Evolutionary conservation across 2,329 filamentous ascomycete genomes (phyloP).

Genomic region (Xylariaceae sp.): DNA sequence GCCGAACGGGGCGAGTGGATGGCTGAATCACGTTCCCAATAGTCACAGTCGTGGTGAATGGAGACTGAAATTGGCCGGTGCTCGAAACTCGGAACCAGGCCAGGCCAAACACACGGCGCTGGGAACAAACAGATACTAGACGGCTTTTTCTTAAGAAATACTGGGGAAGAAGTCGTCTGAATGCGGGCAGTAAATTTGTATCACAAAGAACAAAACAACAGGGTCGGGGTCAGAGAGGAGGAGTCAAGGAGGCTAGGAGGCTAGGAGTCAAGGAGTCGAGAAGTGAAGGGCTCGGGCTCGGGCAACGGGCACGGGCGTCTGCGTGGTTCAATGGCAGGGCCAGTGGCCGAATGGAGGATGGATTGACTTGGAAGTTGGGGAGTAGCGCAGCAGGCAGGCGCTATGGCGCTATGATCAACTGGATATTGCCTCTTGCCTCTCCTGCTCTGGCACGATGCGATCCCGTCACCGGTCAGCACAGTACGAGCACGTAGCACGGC

Average conservation of each 20-base stretch:
- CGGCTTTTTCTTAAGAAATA: conserved; percentile 7
- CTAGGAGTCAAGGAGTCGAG: no score
- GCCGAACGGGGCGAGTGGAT: conserved; percentile 16
- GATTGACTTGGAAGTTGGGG: neutral
- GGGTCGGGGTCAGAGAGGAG: no score
- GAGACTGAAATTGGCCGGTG: conserved; percentile 6
- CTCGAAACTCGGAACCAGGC: conserved; percentile 12
- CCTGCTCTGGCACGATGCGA: conserved; percentile 1
- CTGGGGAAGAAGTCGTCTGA: conserved; percentile 8
- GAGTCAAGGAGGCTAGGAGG: no score
- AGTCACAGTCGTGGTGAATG: conserved; percentile 18
- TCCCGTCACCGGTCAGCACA: conserved; percentile 8
- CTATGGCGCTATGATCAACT: neutral
- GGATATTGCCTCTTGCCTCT: neutral
- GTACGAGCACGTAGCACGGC: neutral
- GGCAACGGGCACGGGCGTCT: no score
- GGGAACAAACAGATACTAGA: conserved; percentile 15
- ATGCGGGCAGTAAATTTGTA: conserved; percentile 15
- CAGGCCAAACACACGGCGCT: conserved; percentile 9
- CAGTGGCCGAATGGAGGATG: neutral
- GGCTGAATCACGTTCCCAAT: conserved; percentile 23
- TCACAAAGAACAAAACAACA: conserved; percentile 12
- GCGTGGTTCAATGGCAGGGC: neutral
- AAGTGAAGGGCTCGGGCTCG: conserved; percentile 2
- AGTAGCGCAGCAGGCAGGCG: neutral